phyloP scores from a whole-genome alignment of 202 grass and related monocot species.

The Cymbopogon flexuosus region DNA sequence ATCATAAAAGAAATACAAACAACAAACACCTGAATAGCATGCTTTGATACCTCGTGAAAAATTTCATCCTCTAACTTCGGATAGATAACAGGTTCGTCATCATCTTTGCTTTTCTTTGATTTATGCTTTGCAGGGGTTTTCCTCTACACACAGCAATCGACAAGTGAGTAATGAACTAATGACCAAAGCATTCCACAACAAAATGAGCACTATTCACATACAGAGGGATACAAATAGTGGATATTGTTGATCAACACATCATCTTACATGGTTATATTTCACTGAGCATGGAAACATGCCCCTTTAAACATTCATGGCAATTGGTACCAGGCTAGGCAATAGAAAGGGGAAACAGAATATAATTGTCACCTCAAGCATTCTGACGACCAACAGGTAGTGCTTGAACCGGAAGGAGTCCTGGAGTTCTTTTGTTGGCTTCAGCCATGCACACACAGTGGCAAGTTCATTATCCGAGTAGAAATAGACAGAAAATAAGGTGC shows the following conservation, averaged over 20 bases:
- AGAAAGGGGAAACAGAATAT: neutral
- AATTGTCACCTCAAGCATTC: conserved; percentile 59
- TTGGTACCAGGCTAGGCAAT: neutral
- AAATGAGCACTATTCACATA: neutral
- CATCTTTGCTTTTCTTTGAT: conserved; percentile 40
- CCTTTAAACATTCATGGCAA: neutral
- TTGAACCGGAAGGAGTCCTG: conserved; percentile 79
- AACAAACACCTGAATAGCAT: neutral
- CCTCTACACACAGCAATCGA: conserved; percentile 23
- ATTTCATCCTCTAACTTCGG: conserved; percentile 77
- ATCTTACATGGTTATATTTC: neutral
- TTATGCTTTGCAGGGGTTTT: conserved; percentile 46
- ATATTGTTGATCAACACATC: neutral
- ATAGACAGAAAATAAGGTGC: neutral
- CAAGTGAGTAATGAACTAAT: neutral
- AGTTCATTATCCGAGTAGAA: neutral
- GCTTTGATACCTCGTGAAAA: conserved; percentile 56
- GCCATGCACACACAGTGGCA: neutral
- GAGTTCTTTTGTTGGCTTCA: conserved; percentile 75
- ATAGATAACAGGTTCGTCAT: conserved; percentile 58
- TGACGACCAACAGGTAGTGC: conserved; percentile 64
- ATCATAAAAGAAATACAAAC: conserved; percentile 2
- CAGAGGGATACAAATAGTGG: neutral
- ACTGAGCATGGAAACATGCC: neutral
- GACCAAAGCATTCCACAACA: neutral